Base-by-base conservation (phyloP, 2,329 filamentous ascomycete genomes). In the Diplodia scrobiculata region DNA sequence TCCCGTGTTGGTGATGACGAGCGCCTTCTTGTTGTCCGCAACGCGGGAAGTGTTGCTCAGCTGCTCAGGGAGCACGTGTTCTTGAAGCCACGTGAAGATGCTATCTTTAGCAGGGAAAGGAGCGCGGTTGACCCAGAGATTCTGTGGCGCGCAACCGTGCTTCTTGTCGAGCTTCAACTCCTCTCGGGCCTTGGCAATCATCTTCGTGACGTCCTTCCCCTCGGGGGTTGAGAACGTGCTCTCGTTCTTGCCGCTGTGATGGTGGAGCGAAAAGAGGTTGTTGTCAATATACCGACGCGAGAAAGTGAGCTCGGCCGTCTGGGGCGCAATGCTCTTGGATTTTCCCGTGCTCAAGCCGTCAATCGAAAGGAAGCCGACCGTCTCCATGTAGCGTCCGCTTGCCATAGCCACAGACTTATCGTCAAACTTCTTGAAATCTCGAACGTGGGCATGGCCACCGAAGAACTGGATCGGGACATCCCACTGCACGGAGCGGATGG, bases 381-480 rank as follows among this genome's bases (percentile, higher is more conserved):
- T 97, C 80, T 98, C 94, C 82, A 97, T 90, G 77, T 97, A 98
- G 0, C 94, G 86, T 3, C 94, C 94, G 71, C 91, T 95, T 48
- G 92, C 92, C 5, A 98, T 81, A 0, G 89, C 93, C 68, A 90
- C 88, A 0, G 93, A 87, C 64, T 87, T 88, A 47, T 85, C 84
- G 76, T 97, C 94, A 72, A 91, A 97, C 67, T 84, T 86, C 48
- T 86, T 86, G 71, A 91, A 91, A 74, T 97, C 92, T 9, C 94
- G 88, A 54, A 97, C 91, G 74, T 98, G 94, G 1, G 87, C 87
- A 73, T 98, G 94, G 0, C 94, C 94, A 9, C 91, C 94, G 68
- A 98, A 95, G 78, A 97, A 92, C 68, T 91, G 90, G 66, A 98
- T 96, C 0, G 94, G 92, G 0, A 86, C 91, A 72, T 92, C 86